Evolutionary conservation across 1,284 basidiomycete genomes (phyloP).

Genomic region (Moesziomyces sp.): DNA sequence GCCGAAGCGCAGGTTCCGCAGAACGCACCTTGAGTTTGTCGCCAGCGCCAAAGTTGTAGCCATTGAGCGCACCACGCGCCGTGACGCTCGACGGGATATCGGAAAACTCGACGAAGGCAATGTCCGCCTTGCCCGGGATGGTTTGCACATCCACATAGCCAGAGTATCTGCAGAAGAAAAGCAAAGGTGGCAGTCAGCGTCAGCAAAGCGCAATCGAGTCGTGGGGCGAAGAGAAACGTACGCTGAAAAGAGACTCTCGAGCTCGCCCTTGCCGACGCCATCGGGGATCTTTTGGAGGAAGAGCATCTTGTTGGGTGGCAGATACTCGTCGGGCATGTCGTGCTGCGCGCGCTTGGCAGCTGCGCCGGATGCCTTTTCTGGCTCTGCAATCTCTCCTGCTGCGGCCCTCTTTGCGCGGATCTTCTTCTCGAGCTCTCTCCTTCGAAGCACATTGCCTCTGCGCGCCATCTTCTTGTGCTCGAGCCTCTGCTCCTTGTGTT

Average conservation of each 20-base stretch:
- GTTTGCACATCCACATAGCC: constrained; percentile 61
- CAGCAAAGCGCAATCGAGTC: background rate
- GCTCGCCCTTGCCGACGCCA: constrained; percentile 46
- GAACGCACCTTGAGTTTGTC: constrained; percentile 61
- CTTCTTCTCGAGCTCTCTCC: constrained; percentile 52
- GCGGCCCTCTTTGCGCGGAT: constrained; percentile 44
- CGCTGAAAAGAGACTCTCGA: constrained; percentile 59
- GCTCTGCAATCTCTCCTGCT: constrained; percentile 43
- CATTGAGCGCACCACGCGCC: constrained; percentile 64
- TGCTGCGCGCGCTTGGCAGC: constrained; percentile 41
- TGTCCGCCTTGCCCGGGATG: constrained; percentile 63
- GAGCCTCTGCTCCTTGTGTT: constrained; percentile 73
- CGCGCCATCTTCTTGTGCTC: constrained; percentile 54
- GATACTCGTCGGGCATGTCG: constrained; percentile 94
- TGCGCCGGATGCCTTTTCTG: constrained; percentile 13
- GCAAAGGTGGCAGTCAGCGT: background rate
- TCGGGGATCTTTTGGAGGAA: constrained; percentile 79
- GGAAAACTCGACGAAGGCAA: constrained; percentile 65
- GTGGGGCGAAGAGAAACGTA: constrained; percentile 17
- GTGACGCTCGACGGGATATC: constrained; percentile 55
- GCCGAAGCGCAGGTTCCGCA: background rate
- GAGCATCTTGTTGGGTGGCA: constrained; percentile 98
- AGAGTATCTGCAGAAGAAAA: constrained; percentile 33
- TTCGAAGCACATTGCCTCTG: constrained; percentile 45
- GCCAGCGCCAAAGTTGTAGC: constrained; percentile 57